Evolutionary conservation across 345 rosid genomes (phyloP), one percentile per base, ranked within the genome.

Genomic region (Pistacia atlantica): DNA sequence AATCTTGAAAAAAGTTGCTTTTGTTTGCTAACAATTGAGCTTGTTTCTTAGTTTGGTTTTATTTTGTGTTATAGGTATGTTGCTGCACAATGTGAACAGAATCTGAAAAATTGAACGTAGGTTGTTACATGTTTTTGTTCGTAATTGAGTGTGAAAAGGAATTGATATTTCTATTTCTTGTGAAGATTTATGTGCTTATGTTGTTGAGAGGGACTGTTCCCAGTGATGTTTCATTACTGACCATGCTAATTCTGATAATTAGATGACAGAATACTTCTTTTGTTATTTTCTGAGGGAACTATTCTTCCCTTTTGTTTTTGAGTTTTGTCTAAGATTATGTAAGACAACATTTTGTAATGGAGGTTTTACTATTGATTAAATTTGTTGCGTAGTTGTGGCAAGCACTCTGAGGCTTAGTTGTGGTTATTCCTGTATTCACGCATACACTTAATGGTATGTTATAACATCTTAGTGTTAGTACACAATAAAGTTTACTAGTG

Each of bases 181-280:
- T 51, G 13, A 51, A 54, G 17, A 54, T 13, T 54, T 54, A 54
- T 54, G 4, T 54, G 18, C 18, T 54, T 54, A 54, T 54, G 0
- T 54, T 13, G 10, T 4, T 51, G 2, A n/a, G 42, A 16, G 4
- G 45, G 3, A 20, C 35, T 33, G 69, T 62, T 73, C 76, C 76
- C 68, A 2, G 38, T 64, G 76, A 73, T 62, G 69, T 5, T 73
- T 73, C 46, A 18, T 28, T 22, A 13, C 37, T 46, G 59, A 61
- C 76, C 76, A 73, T 73, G 76, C 76, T 73, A 73, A 73, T 73
- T 48, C 76, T 61, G 76, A 73, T 61, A 48, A 46, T 16, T 18
- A 17, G 76, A 28, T 73, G 76, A 73, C 12, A 61, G 69, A 11
- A 62, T 48, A 4, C 25, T 28, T 7, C 17, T 11, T 18, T 12